Conservation (phyloP, 1,284 basidiomycete species). For the Vanrija humicola region DNA sequence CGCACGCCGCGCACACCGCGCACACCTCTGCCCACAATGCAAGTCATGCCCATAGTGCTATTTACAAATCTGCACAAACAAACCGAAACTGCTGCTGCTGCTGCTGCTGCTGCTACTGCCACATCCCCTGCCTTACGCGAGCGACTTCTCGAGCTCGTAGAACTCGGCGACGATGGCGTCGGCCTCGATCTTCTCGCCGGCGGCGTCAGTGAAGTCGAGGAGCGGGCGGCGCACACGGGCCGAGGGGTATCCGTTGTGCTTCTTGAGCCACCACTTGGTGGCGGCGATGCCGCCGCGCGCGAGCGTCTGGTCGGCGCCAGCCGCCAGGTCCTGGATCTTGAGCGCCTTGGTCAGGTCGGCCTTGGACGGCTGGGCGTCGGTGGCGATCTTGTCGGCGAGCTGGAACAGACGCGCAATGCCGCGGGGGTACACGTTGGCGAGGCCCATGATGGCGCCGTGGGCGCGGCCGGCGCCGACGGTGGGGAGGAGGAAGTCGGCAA, state of each 20-base stretch:
- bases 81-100: neutral
- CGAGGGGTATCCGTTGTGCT: constrained; percentile 59
- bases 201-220: constrained; percentile 59
- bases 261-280: constrained; percentile 72
- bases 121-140: constrained; percentile 35
- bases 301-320: constrained; percentile 73
- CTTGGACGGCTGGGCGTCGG: constrained; percentile 52
- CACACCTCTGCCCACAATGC: neutral
- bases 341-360: constrained; percentile 67
- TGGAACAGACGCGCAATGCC: constrained; percentile 63
- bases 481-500: constrained; percentile 70
- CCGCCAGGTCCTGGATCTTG: constrained; percentile 70
- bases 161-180: constrained; percentile 66
- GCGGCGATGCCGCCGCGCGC: constrained; percentile 73
- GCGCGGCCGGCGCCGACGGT: constrained; percentile 57
- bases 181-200: constrained; percentile 61
- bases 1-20: too few relatives aligned
- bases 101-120: neutral
- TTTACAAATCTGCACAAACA: neutral
- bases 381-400: constrained; percentile 54
- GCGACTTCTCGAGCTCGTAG: constrained; percentile 61
- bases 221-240: constrained; percentile 71
- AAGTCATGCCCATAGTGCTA: neutral
- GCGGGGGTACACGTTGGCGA: constrained; percentile 69
- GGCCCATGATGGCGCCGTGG: constrained; percentile 76